Conservation (phyloP, 768 basidiomycete species). For the Rhizopogon sp. region DNA sequence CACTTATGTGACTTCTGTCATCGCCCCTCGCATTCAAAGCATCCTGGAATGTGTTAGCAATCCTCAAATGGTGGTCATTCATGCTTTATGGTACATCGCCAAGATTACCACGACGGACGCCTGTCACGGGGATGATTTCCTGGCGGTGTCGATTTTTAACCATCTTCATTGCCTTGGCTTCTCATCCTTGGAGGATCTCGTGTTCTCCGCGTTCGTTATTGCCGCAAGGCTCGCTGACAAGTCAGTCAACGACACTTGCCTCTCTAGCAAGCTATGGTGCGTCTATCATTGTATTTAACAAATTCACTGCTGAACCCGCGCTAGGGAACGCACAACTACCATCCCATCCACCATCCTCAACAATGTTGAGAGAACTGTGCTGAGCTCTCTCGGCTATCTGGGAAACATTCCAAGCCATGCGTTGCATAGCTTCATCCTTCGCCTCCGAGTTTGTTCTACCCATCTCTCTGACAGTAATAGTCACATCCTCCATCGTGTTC, state of each 20-base stretch:
- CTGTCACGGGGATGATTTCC: conserved; percentile 17
- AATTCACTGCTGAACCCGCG: not conserved
- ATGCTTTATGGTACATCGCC: conserved; percentile 29
- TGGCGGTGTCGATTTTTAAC: conserved; percentile 24
- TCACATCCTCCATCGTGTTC: not conserved
- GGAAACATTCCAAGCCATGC: conserved; percentile 8
- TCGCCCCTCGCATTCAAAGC: conserved; percentile 15
- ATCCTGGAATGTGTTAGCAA: conserved; percentile 18
- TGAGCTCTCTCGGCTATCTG: conserved; percentile 7
- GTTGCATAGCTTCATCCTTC: conserved; percentile 10
- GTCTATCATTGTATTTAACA: not conserved
- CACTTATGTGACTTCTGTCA: conserved; percentile 2
- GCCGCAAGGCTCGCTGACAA: conserved; percentile 34
- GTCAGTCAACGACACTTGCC: conserved; percentile 25
- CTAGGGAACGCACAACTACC: conserved; percentile 17
- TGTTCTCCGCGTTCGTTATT: conserved; percentile 28
- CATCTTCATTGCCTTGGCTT: conserved; percentile 24
- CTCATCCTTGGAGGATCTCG: conserved; percentile 25
- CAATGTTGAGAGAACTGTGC: conserved; percentile 15
- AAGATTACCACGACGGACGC: conserved; percentile 15
- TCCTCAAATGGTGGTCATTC: conserved; percentile 22
- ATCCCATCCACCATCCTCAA: conserved; percentile 19
- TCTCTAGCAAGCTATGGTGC: conserved; percentile 28
- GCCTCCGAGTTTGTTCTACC: not conserved
- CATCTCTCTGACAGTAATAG: not conserved